Evolutionary conservation across 1,139 yeast species (phyloP), one percentile per base, ranked within the genome.

Genomic region (Hemisphaericaspora xylanilytica): DNA sequence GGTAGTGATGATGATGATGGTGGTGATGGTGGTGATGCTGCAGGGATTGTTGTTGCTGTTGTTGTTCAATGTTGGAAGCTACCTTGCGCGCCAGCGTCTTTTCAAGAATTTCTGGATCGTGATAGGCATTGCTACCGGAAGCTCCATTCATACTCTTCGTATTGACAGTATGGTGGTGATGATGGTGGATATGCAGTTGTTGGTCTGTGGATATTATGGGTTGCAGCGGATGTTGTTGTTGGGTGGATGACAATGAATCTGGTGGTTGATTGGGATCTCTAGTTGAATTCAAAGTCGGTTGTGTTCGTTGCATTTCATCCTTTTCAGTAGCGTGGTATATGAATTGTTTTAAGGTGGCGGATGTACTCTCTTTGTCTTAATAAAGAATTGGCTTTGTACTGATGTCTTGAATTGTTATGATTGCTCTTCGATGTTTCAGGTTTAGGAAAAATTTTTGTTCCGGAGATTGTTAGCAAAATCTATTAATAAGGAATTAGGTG

Each of bases 1-100:
- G 32, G 14, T 38, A 32, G 8, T 35, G 22, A 16, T 30, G 36
- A 31, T 39, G 37, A n/a, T 36, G 38, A 12, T 28, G 33, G 18
- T 36, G 33, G 21, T 33, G 36, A 11, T 33, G 28, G n/a, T 33
- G 30, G n/a, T 33, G 31, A 14, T 24, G 36, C 21, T 33, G 30
- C 36, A 12, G n/a, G n/a, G n/a, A 21, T 21, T 32, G 29, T n/a
- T 4, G 26, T 22, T 32, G 28, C 11, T 29, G 32, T 18, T 17
- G 31, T 12, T 32, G 27, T 13, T 32, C 34, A 4, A 25, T 32
- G 17, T 32, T 29, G 9, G 21, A 15, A n/a, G 17, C 32, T 12
- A 29, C 32, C 22, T 29, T 29, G 7, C 32, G 24, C 2, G 32
- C 22, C 32, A 29, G 32, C 2, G 32, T 17, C 22, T 17, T 29